A percentile compares a stretch with the other conserved stretches of the same genome.
Conservation (phyloP, 1,284 basidiomycete species). For the Leccinum fallax region DNA sequence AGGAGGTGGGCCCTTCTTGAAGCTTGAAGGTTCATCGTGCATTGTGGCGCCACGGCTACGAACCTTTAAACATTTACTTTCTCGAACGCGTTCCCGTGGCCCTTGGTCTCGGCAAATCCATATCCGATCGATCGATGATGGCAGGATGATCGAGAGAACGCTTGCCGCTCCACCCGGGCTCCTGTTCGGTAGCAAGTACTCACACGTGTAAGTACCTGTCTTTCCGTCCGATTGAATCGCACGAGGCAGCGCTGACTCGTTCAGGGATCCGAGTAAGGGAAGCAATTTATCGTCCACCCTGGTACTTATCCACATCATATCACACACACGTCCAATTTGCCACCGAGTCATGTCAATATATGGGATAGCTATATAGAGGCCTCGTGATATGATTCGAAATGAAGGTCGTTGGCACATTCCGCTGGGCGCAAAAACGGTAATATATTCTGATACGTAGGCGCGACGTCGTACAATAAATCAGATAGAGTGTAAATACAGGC, state of each 20-base stretch:
- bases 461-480: constrained; percentile 18
- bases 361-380: background rate
- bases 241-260: background rate
- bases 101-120: background rate
- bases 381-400: background rate
- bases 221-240: background rate
- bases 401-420: background rate
- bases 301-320: background rate
- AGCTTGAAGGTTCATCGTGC: background rate
- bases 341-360: constrained; percentile 3
- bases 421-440: background rate
- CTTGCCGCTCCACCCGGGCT: background rate
- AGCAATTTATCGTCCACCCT: background rate
- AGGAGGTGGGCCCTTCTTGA: too few species aligned
- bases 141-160: background rate
- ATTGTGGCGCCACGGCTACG: background rate
- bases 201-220: background rate
- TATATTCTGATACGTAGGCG: background rate
- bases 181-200: background rate
- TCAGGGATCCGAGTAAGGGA: background rate
- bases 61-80: background rate
- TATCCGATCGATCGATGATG: background rate
- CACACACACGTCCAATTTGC: constrained; percentile 3
- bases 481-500: constrained; percentile 6
- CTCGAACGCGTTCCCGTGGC: background rate